Base-by-base conservation (phyloP, 2,329 filamentous ascomycete species). In the Pseudomassariella vexata region DNA sequence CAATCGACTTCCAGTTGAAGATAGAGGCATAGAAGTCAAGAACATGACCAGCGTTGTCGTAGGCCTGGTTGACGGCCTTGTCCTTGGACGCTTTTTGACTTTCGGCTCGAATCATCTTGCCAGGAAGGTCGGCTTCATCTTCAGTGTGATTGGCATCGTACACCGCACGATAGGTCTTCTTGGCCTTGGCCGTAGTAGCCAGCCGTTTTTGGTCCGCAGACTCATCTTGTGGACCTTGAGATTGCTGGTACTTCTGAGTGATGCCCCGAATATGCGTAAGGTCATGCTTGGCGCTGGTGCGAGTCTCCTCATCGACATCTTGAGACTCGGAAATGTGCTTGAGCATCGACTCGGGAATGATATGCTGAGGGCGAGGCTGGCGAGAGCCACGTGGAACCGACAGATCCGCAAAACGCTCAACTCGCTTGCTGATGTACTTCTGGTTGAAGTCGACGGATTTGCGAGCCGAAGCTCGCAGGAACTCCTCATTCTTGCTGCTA, bases 1-100 rank as follows among this genome's bases (percentile, higher is more conserved):
- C 66, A 34, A 74, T 65, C 0, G 66, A 72, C 18, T 65, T 56
- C 62, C 68, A 72, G 23, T 59, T 48, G 42, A 73, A 73, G 20
- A 62, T 52, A 9, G 66, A 55, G 30, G 56, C 55, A 54, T 70
- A 75, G 44, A 74, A 73, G 15, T 63, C 50, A 24, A 70, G 53
- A 1, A 72, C 68, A 8, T 52, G 50, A 17, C 68, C 68, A 1
- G 69, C 58, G 29, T 70, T 71, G 42, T 72, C 65, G 37, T 59
- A 73, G 2, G 63, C 66, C 30, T 69, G 57, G 39, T 73, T 70
- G 40, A 57, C 67, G 12, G 57, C 50, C 32, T 60, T 52, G 38
- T 72, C 67, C 25, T 53, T 48, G 28, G 49, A 40, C 3, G 58
- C 45, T 2, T 52, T 47, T 28, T 68, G 56, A 3, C 64, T 64